A percentile compares a stretch with the other conserved stretches of the same genome.
These are phyloP conservation scores for Pontederia crassipes DNA, from an alignment of 176 grass and related monocot species.

Conservation along the genomic window DNA sequence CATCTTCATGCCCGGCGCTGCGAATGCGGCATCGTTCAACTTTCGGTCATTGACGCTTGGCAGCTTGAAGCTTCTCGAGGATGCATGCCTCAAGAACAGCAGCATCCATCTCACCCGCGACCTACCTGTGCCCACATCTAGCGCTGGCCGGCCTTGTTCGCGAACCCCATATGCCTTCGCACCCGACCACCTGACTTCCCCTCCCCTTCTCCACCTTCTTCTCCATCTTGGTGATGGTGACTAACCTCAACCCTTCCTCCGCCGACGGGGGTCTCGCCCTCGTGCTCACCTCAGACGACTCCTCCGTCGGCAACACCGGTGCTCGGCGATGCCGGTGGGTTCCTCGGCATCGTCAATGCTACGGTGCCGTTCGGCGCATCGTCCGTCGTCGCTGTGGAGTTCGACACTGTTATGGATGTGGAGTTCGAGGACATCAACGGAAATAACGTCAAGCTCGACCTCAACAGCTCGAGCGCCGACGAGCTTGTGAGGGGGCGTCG, in stretches of 20 bases:
- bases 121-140: constrained; percentile 59
- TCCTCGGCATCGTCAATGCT: constrained; percentile 37
- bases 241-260: no score
- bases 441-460: constrained; percentile 72
- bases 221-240: constrained; percentile 39
- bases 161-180: constrained; percentile 29
- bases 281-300: no score
- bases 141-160: constrained; percentile 65
- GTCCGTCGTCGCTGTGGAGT: constrained; percentile 46
- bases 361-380: background rate
- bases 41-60: constrained; percentile 52
- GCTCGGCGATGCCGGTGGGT: constrained; percentile 52
- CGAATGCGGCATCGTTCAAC: constrained; percentile 39
- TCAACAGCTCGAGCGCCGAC: constrained; percentile 28
- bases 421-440: constrained; percentile 69
- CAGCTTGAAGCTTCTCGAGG: constrained; percentile 55
- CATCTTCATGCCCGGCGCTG: background rate
- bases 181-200: background rate
- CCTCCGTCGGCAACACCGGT: constrained; percentile 22
- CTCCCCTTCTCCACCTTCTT: constrained; percentile 83
- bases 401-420: constrained; percentile 72
- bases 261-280: background rate
- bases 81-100: constrained; percentile 90
- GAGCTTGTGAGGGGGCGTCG: no score
- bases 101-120: constrained; percentile 71